phyloP scores from a whole-genome alignment of 805 yeast genomes.

The Starmerella sirachaensis region DNA sequence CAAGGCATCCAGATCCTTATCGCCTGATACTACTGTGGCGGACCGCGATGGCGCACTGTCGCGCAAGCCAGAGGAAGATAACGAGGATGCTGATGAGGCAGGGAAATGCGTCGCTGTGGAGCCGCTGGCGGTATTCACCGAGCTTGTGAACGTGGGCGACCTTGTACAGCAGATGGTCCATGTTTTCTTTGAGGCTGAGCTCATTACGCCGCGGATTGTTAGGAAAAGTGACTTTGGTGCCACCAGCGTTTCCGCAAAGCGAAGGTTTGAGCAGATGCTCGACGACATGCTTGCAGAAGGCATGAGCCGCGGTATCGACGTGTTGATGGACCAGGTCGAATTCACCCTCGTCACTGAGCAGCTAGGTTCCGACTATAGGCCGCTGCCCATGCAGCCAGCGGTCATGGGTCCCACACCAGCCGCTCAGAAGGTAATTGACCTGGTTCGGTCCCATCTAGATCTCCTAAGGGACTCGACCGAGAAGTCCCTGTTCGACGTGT shows the following conservation, averaged over 20 bases:
- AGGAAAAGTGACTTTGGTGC: constrained; percentile 69
- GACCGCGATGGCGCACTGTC: too few species aligned
- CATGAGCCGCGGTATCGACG: constrained; percentile 80
- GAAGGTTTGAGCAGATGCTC: constrained; percentile 63
- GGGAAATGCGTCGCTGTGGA: constrained; percentile 37
- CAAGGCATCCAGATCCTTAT: too few species aligned
- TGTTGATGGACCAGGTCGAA: constrained; percentile 70
- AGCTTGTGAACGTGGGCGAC: constrained; percentile 85
- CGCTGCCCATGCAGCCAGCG: constrained; percentile 27
- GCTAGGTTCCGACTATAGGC: constrained; percentile 51
- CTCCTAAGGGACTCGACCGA: constrained; percentile 74
- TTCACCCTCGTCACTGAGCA: constrained; percentile 44
- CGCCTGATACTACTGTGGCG: too few species aligned
- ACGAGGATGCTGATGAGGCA: constrained; percentile 8
- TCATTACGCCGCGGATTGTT: constrained; percentile 43
- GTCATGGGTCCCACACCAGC: constrained; percentile 42
- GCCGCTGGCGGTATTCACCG: constrained; percentile 78
- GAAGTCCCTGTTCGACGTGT: constrained; percentile 76
- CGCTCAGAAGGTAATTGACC: constrained; percentile 47
- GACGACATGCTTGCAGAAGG: constrained; percentile 92
- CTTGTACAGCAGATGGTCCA: constrained; percentile 84
- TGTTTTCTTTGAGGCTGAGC: constrained; percentile 79
- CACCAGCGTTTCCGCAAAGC: constrained; percentile 65
- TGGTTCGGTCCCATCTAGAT: constrained; percentile 60
- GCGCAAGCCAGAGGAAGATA: neutral